Conservation (phyloP, 2,329 filamentous ascomycete genomes). For the Neodidymelliopsis sp. region DNA sequence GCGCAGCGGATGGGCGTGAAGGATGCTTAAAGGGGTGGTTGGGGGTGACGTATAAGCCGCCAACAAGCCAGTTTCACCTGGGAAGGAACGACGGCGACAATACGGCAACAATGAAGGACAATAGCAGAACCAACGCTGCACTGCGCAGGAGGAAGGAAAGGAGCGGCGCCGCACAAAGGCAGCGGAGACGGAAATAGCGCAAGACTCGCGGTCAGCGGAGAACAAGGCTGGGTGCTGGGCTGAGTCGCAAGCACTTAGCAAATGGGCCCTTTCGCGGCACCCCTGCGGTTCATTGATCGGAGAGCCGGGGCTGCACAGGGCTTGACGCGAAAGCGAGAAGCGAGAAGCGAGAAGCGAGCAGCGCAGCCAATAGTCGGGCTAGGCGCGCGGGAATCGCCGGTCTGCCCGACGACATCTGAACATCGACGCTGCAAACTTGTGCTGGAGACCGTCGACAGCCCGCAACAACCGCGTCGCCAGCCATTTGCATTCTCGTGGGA, state of each 20-base stretch:
- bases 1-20: constrained; percentile 2
- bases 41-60: constrained; percentile 40
- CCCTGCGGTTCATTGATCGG: neutral
- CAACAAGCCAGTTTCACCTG: constrained; percentile 29
- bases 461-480: constrained; percentile 15
- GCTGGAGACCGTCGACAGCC: constrained; percentile 11
- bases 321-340: constrained; percentile 5
- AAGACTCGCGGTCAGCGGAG: constrained; percentile 22
- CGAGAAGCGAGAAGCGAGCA: constrained; percentile 23
- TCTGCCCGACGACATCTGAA: constrained; percentile 24
- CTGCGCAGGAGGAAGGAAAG: constrained; percentile 24
- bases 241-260: constrained; percentile 4
- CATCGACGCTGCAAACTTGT: constrained; percentile 16
- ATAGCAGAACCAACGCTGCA: constrained; percentile 15
- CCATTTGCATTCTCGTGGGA: neutral
- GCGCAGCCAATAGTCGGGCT: constrained; percentile 11
- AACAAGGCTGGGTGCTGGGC: constrained; percentile 30
- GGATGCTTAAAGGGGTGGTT: constrained; percentile 33
- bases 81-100: constrained; percentile 21
- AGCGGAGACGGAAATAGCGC: constrained; percentile 30
- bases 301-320: constrained; percentile 1
- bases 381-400: constrained; percentile 13
- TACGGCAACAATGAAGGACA: constrained; percentile 26
- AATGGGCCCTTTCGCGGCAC: constrained; percentile 2
- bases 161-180: constrained; percentile 40